Percentiles rank a stretch among this genome's conserved stretches.
phyloP scores from a whole-genome alignment of 176 grass and related monocot species.

The Carex cristatella region DNA sequence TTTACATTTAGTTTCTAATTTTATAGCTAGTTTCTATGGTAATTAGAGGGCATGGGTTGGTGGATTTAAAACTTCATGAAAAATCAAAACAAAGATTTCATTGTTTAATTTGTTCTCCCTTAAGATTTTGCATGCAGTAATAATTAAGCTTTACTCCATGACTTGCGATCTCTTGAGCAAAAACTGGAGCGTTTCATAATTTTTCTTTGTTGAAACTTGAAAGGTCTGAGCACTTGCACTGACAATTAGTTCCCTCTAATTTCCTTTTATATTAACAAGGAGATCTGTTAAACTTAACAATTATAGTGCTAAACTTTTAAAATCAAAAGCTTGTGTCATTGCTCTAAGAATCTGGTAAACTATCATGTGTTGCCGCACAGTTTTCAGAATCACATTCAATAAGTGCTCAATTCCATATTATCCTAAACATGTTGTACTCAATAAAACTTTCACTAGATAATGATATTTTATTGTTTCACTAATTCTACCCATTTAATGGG shows the following conservation, averaged over 20 bases:
- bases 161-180: not conserved
- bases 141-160: not conserved
- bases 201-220: not conserved
- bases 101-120: not conserved
- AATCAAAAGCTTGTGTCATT: not conserved
- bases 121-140: not conserved
- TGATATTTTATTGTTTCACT: too few relatives aligned
- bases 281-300: not conserved
- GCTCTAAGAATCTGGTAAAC: not conserved
- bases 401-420: not conserved
- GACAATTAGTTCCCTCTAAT: not conserved
- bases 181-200: not conserved
- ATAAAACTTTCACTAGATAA: not conserved
- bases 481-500: too few relatives aligned
- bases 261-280: not conserved
- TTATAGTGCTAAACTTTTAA: not conserved
- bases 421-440: not conserved
- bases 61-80: not conserved
- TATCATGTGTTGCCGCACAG: not conserved
- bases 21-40: not conserved
- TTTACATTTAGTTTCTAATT: not conserved
- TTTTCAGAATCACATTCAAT: not conserved
- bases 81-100: too few relatives aligned
- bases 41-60: not conserved
- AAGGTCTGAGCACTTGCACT: not conserved